A percentile compares a stretch with the other conserved stretches of the same genome.
Evolutionary conservation across 2,329 filamentous ascomycete species (phyloP).

Genomic region (Metarhizium guizhouense): DNA sequence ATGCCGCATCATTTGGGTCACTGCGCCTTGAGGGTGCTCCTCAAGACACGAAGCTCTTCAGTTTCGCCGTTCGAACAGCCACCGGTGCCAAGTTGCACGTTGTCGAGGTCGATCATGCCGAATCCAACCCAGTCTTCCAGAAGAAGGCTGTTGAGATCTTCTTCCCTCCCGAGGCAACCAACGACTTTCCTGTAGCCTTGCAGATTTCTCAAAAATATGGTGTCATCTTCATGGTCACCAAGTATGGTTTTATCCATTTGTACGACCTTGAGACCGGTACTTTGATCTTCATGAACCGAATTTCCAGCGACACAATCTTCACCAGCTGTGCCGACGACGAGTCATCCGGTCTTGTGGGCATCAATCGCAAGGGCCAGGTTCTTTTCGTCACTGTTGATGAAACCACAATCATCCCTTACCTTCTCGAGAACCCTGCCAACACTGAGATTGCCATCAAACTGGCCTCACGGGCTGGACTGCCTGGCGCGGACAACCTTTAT

Average conservation of each 20-base stretch:
- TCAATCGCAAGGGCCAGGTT: conserved; percentile 97
- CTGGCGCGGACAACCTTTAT: conserved; percentile 90
- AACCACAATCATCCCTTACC: conserved; percentile 81
- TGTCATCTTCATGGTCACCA: conserved; percentile 93
- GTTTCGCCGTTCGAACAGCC: conserved; percentile 85
- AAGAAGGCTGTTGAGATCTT: conserved; percentile 98
- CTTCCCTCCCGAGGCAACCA: conserved; percentile 90
- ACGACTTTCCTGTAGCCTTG: conserved; percentile 96
- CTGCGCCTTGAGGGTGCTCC: conserved; percentile 81
- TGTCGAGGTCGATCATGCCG: conserved; percentile 91
- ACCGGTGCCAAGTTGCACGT: conserved; percentile 93
- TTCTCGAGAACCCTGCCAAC: conserved; percentile 94
- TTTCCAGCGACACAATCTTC: conserved; percentile 98
- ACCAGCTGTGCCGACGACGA: conserved; percentile 78
- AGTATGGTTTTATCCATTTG: conserved; percentile 97
- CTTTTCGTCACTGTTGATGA: conserved; percentile 92
- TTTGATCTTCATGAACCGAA: conserved; percentile 99
- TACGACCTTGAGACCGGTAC: conserved; percentile 95
- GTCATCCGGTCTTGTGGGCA: conserved; percentile 81
- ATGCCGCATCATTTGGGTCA: conserved; percentile 89
- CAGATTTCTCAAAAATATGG: conserved; percentile 96
- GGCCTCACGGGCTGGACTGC: conserved; percentile 85
- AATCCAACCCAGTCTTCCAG: conserved; percentile 77
- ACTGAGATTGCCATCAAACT: conserved; percentile 91
- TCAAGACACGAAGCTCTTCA: conserved; percentile 89